These are phyloP conservation scores for Arthrobotrys sphaeroides DNA, from an alignment of 2,329 filamentous ascomycete species.

Conservation along the genomic window DNA sequence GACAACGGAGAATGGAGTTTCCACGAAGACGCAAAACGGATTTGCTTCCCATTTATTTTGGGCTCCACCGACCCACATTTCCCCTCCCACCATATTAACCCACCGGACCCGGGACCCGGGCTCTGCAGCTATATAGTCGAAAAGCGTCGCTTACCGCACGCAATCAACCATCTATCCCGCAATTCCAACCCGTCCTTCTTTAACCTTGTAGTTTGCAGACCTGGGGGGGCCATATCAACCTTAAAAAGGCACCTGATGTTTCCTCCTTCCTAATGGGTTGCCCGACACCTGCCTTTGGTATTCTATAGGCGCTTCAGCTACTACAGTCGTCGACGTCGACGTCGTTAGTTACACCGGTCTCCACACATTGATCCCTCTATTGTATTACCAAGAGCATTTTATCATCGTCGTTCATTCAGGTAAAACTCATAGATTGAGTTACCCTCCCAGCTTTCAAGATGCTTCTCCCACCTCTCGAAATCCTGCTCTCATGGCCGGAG, in stretches of 20 bases:
- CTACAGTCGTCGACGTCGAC: conserved; percentile 10
- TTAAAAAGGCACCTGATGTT: conserved; percentile 44
- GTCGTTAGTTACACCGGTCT: conserved; percentile 2
- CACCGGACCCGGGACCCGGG: conserved; percentile 43
- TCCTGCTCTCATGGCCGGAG: conserved; percentile 37
- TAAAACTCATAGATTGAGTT: conserved; percentile 31
- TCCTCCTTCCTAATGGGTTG: conserved; percentile 52
- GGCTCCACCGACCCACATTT: conserved; percentile 26
- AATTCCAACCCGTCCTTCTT: conserved; percentile 16
- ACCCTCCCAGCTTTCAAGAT: conserved; percentile 20
- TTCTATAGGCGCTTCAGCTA: conserved; percentile 24
- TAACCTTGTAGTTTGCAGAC: conserved; percentile 41
- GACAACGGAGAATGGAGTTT: conserved; percentile 27
- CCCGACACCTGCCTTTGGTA: conserved; percentile 21
- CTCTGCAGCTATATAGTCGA: conserved; percentile 34
- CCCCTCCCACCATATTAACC: conserved; percentile 14
- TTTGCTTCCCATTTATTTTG: conserved; percentile 13
- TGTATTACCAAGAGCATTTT: not conserved
- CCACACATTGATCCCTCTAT: not conserved
- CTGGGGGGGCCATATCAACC: conserved; percentile 46
- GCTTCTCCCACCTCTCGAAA: conserved; percentile 25
- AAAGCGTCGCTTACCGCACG: conserved; percentile 22
- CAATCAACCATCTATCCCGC: conserved; percentile 26
- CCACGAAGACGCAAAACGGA: conserved; percentile 37
- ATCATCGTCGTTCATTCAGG: not conserved